phyloP scores from a whole-genome alignment of 768 basidiomycete genomes.

The Tubosaeta brunneosetosa region DNA sequence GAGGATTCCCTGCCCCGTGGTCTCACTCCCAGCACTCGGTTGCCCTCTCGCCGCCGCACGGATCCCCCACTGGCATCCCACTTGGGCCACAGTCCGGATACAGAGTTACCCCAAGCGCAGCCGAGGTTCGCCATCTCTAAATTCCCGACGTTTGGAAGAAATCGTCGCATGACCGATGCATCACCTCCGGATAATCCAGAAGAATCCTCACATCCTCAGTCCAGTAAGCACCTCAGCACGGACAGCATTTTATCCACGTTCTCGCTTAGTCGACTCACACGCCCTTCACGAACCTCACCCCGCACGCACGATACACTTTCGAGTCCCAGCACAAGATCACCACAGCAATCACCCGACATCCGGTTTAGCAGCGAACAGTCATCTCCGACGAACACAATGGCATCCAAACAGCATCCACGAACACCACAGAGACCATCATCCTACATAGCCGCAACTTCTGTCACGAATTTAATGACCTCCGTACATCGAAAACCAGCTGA shows the following conservation, averaged over 20 bases:
- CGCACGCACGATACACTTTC: slow-evolving; percentile 5
- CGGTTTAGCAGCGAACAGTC: slow-evolving; percentile 23
- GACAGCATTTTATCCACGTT: slow-evolving; percentile 18
- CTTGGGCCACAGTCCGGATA: no score
- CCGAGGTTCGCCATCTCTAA: slow-evolving; percentile 16
- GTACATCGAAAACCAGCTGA: slow-evolving; percentile 22
- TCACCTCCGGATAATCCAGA: slow-evolving; percentile 10
- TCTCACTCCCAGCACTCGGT: slow-evolving; percentile 28
- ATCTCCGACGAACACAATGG: slow-evolving; percentile 28
- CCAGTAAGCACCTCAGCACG: slow-evolving; percentile 11
- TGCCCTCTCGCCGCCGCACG: slow-evolving; percentile 10
- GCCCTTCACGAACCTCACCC: slow-evolving; percentile 14
- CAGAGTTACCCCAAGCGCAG: slow-evolving; percentile 7
- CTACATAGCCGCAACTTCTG: slow-evolving; percentile 15
- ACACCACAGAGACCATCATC: slow-evolving; percentile 25
- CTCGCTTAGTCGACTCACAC: slow-evolving; percentile 18
- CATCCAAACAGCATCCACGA: slow-evolving; percentile 23
- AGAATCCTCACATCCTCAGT: slow-evolving; percentile 15
- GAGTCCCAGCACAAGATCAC: slow-evolving; percentile 13
- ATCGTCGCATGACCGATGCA: slow-evolving; percentile 11
- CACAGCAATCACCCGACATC: slow-evolving; percentile 16
- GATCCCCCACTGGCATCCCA: not conserved
- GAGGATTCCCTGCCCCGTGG: slow-evolving; percentile 12
- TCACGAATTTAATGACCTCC: slow-evolving; percentile 26
- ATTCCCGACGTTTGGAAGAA: slow-evolving; percentile 33